Base-by-base conservation (phyloP, 345 rosid species). In the Cardamine chenopodiifolia region DNA sequence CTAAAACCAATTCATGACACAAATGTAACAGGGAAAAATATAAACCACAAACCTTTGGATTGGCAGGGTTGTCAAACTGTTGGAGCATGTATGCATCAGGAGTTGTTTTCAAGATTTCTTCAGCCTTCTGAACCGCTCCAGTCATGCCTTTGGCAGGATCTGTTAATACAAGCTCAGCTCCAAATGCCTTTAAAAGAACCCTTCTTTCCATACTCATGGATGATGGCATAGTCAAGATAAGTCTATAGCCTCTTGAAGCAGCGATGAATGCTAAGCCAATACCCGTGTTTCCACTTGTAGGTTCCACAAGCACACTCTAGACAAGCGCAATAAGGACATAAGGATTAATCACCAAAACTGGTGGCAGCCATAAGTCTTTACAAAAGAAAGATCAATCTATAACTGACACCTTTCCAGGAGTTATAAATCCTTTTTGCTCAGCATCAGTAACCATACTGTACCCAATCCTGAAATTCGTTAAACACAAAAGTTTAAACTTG, bases 221-320 rank as follows among this genome's bases (percentile, higher is more conserved):
- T 39, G 91, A 72, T 9, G 98, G 96, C 98, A 94, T 91, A 10
- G 87, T 86, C 71, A 90, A 72, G 57, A 91, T 88, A 48, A 89
- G 84, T 77, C 67, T 81, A 79, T 89, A 91, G 32, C 97, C 93
- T 78, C 80, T 91, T 50, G 89, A 79, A 66, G 98, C 96, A 72
- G 96, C 96, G 17, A 91, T 84, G 59, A 86, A 84, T 44, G 98
- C 97, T 54, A 93, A 81, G 68, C 93, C 98, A 26, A 93, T 93
- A 77, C 97, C 97, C 8, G 98, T 94, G 80, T 94, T 89, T 70
- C 98, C 97, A 79, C 96, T 87, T 0, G 97, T 94, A 66, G 92
- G 90, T 82, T 94, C 98, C 70, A 91, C 84, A 35, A 94, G 90
- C 70, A 89, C 75, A 69, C 87, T 89, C 97, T 91, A 52, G 25